Evolutionary conservation across 345 rosid species (phyloP), one percentile per base, ranked within the genome.

Genomic region (Arabidopsis arenosa): DNA sequence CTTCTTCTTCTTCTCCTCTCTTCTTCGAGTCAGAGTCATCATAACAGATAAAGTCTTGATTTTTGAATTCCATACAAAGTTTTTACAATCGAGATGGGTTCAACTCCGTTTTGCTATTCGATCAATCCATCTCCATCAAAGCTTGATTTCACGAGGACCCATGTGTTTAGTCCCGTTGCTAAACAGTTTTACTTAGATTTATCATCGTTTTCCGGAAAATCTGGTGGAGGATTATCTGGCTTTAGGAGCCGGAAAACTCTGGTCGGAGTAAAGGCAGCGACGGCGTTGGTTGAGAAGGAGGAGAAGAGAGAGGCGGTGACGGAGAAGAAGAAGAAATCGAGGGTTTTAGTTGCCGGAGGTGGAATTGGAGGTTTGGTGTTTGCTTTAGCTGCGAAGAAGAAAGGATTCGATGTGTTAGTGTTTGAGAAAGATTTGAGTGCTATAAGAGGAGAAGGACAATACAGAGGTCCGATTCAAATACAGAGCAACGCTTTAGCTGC

Each of bases 401-500:
- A 89, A 75, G 97, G 97, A 7, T 90, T 92, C 60, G 93, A 92
- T 45, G 97, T 95, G 37, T 13, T 86, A 70, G 94, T 95, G 81
- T 90, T 95, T 72, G 99, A 95, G 85, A 90, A 72, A 74, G 99
- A 95, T 79, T 5, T 86, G 78, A 95, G 98, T 76, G 97, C 99
- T 2, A 64, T 95, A 15, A 88, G 99, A 83, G 99, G 97, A 49
- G 98, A 95, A 79, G 98, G 99, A 6, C 93, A 95, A 65, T 92
- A 90, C 73, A 89, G 99, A 63, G 99, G 98, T 73, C 98, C 97
- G 14, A 95, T 95, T 79, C 99, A 90, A 83, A 73, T 95, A 47
- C 99, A 92, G 77, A 95, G 97, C 72, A 95, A 92, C 70, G 99
- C 98, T 32, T 81, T 95, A 71, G 99, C 99, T 75, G 99, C 97